These are phyloP conservation scores for Podila horticola DNA, from an alignment of 192 early-diverging fungal species.

Conservation along the genomic window DNA sequence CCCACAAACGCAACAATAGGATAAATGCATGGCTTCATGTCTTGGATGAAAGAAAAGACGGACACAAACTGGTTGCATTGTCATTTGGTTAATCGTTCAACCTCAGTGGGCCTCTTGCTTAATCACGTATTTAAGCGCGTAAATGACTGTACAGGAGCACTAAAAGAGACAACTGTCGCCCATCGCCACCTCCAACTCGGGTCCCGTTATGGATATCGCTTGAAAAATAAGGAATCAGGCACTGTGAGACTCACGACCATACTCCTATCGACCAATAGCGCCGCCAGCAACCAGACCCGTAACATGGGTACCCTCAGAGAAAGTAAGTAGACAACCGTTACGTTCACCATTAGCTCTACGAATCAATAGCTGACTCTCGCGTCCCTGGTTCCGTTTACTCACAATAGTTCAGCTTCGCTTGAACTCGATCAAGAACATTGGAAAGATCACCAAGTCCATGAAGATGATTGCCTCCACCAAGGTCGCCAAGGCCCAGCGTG, in stretches of 20 bases:
- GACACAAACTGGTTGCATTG: too few relatives aligned
- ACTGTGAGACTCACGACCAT: neutral
- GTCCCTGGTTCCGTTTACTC: neutral
- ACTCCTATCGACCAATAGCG: slow-evolving; percentile 51
- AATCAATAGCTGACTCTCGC: neutral
- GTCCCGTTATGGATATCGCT: too few relatives aligned
- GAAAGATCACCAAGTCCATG: slow-evolving; percentile 99
- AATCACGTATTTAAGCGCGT: too few relatives aligned
- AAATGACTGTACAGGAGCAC: too few relatives aligned
- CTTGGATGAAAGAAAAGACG: too few relatives aligned
- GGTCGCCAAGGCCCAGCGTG: slow-evolving; percentile 87
- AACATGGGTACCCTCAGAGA: slow-evolving; percentile 97
- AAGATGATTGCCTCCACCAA: slow-evolving; percentile 99
- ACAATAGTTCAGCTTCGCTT: slow-evolving; percentile 88
- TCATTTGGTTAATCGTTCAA: too few relatives aligned
- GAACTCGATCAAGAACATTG: slow-evolving; percentile 98
- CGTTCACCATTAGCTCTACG: neutral
- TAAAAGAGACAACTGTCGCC: too few relatives aligned
- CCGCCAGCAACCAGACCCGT: slow-evolving; percentile 72
- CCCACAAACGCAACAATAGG: too few relatives aligned
- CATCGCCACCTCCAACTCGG: too few relatives aligned
- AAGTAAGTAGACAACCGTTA: slow-evolving; percentile 62
- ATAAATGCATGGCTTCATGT: too few relatives aligned
- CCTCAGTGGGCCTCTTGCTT: too few relatives aligned
- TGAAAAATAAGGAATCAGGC: neutral